Evolutionary conservation across 352 stramenopile species (phyloP).

Genomic region (Hyaloperonospora arabidopsidis): DNA sequence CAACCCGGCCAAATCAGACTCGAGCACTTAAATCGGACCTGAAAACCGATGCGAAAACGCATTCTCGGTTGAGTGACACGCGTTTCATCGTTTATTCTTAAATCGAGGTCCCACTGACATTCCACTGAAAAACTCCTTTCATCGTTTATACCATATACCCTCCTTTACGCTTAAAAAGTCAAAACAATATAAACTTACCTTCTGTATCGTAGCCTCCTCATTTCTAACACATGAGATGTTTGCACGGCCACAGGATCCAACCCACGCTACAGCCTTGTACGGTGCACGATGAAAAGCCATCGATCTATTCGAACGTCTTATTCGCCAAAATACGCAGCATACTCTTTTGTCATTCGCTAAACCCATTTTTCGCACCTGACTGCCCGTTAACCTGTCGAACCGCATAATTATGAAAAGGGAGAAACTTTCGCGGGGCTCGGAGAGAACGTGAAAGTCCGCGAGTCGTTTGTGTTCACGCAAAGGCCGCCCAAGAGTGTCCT

Average conservation of each 20-base stretch:
- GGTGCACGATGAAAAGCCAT: not conserved
- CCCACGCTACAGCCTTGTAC: slow-evolving; percentile 1
- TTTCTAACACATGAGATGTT: not conserved
- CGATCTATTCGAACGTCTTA: not conserved
- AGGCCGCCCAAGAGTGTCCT: slow-evolving; percentile 19
- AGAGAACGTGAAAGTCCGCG: slow-evolving; percentile 43
- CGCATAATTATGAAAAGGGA: slow-evolving; percentile 14
- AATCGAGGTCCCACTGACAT: too few species aligned
- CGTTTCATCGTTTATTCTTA: too few species aligned
- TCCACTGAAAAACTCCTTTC: too few species aligned
- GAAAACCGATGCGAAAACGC: too few species aligned
- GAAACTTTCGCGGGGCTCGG: slow-evolving; percentile 13
- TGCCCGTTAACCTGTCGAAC: not conserved
- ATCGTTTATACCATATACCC: too few species aligned
- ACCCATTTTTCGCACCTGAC: not conserved
- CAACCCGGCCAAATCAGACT: too few species aligned
- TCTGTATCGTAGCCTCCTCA: too few species aligned
- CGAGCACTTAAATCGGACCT: too few species aligned
- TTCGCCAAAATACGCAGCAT: slow-evolving; percentile 12
- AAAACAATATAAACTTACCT: too few species aligned
- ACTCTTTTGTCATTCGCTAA: slow-evolving; percentile 10
- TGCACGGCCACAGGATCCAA: slow-evolving; percentile 12
- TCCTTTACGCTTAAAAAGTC: too few species aligned
- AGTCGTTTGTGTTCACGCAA: slow-evolving; percentile 25
- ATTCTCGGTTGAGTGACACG: too few species aligned